Conservation (phyloP, 345 rosid species). For the Carallia brachiata region DNA sequence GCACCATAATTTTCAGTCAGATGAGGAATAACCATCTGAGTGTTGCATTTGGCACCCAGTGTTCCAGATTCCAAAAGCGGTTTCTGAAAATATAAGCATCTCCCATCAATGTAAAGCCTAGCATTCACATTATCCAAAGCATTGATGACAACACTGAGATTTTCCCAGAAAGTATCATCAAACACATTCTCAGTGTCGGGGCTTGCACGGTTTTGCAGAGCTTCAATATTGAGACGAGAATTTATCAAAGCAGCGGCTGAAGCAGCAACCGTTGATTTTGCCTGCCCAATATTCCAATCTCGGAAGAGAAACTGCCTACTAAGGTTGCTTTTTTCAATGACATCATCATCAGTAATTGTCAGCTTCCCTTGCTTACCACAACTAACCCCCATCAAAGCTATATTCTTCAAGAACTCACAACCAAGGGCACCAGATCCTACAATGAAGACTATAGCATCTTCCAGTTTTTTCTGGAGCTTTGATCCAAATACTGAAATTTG, state of each 20-base stretch:
- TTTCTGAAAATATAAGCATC: slow-evolving; percentile 97
- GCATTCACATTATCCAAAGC: slow-evolving; percentile 96
- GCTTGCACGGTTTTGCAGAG: slow-evolving; percentile 91
- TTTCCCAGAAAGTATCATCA: slow-evolving; percentile 90
- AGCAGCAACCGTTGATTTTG: slow-evolving; percentile 97
- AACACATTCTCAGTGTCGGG: slow-evolving; percentile 91
- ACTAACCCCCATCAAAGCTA: slow-evolving; percentile 92
- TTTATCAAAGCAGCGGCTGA: slow-evolving; percentile 81
- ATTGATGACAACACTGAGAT: slow-evolving; percentile 68
- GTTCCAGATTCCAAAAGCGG: slow-evolving; percentile 99
- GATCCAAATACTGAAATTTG: slow-evolving; percentile 96
- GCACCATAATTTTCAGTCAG: slow-evolving; percentile 97
- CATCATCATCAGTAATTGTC: slow-evolving; percentile 93
- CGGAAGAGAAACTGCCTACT: slow-evolving; percentile 97
- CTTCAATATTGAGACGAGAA: slow-evolving; percentile 67
- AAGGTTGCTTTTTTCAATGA: slow-evolving; percentile 96
- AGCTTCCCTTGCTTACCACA: slow-evolving; percentile 74
- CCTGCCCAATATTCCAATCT: slow-evolving; percentile 99
- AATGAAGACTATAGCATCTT: slow-evolving; percentile 70
- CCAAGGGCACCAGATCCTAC: slow-evolving; percentile 99
- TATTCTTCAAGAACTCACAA: slow-evolving; percentile 89
- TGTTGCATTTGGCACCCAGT: slow-evolving; percentile 93
- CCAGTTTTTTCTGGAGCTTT: slow-evolving; percentile 82
- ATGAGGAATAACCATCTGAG: slow-evolving; percentile 98
- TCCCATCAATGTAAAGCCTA: slow-evolving; percentile 87